These are phyloP conservation scores for Calonectria pseudoreteaudii DNA, from an alignment of 2,329 filamentous ascomycete genomes.

Conservation along the genomic window DNA sequence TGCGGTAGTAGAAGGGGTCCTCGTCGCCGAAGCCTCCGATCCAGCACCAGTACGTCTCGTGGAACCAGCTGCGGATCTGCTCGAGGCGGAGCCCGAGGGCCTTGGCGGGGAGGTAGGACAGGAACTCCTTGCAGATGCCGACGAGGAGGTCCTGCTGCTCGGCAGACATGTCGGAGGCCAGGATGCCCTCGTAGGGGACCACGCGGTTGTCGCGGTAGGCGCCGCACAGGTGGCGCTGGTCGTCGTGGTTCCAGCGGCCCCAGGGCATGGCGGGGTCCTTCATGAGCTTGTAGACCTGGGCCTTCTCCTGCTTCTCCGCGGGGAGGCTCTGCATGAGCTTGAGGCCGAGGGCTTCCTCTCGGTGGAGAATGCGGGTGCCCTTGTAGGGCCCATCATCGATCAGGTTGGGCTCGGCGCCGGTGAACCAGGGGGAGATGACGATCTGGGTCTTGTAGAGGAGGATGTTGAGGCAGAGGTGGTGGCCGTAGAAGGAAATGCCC, in stretches of 20 bases:
- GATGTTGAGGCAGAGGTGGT: conserved; percentile 80
- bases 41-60: conserved; percentile 85
- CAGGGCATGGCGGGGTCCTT: conserved; percentile 74
- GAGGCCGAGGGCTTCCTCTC: conserved; percentile 74
- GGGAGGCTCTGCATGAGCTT: conserved; percentile 75
- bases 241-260: conserved; percentile 83
- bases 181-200: conserved; percentile 79
- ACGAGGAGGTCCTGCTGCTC: conserved; percentile 67
- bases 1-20: conserved; percentile 81
- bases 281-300: conserved; percentile 70
- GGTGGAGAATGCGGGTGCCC: conserved; percentile 74
- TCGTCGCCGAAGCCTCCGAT: conserved; percentile 76
- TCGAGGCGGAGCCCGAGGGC: conserved; percentile 67
- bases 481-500: conserved; percentile 82
- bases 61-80: conserved; percentile 65
- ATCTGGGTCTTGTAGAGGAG: conserved; percentile 76
- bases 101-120: conserved; percentile 73
- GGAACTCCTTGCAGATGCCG: conserved; percentile 71
- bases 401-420: conserved; percentile 82
- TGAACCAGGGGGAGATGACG: conserved; percentile 80
- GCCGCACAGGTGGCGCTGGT: conserved; percentile 82
- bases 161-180: conserved; percentile 60
- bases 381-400: conserved; percentile 73
- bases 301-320: conserved; percentile 56
- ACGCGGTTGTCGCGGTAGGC: conserved; percentile 83